Conservation (phyloP, 2,329 filamentous ascomycete species). For the Juglanconis sp. region DNA sequence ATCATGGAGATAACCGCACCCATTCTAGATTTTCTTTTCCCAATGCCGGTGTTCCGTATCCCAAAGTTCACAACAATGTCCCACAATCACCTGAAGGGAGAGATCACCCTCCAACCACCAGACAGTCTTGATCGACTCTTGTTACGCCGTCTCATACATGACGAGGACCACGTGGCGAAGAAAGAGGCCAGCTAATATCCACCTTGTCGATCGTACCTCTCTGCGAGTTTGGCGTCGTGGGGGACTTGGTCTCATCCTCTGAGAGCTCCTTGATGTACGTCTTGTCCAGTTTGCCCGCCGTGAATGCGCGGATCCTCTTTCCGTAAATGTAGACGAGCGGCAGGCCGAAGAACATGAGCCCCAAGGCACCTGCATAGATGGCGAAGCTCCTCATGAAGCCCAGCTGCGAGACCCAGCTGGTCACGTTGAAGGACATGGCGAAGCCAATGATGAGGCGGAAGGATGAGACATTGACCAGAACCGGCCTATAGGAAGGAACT, state of each 20-base stretch:
- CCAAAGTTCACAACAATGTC: no score
- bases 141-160: no score
- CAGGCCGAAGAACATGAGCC: constrained; percentile 11
- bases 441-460: constrained; percentile 23
- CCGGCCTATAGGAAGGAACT: constrained; percentile 16
- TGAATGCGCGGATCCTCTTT: constrained; percentile 17
- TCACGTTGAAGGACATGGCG: constrained; percentile 18
- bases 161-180: no score
- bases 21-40: no score
- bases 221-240: not conserved
- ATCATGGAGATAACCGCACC: no score
- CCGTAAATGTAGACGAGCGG: constrained; percentile 21
- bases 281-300: constrained; percentile 13
- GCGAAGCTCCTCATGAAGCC: constrained; percentile 18
- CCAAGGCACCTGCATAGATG: constrained; percentile 19
- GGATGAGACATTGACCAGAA: constrained; percentile 23
- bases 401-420: constrained; percentile 20
- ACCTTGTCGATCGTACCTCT: not conserved
- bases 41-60: no score
- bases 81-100: no score
- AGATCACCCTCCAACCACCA: no score
- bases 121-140: no score
- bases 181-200: no score
- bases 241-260: not conserved
- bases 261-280: not conserved